Evolutionary conservation across 768 basidiomycete species (phyloP), one percentile per base, ranked within the genome.

Genomic region (Pisolithus tinctorius): DNA sequence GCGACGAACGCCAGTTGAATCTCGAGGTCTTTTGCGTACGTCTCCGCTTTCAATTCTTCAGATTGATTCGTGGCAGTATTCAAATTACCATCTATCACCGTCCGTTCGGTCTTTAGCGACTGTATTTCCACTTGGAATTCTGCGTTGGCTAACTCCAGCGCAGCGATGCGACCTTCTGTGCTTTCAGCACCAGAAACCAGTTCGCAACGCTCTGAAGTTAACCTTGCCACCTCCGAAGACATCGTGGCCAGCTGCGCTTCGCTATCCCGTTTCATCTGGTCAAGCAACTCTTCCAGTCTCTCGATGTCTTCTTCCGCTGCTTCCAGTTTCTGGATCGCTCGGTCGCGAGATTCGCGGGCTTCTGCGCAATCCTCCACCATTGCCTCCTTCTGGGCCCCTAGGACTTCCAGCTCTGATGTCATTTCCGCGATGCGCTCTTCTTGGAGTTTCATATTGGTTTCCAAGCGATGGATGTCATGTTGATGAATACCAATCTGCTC

Each of bases 311-410:
- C 76, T 58, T 90, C 88, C 52, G 83, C 63, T n/a, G 64, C 67
- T 50, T 90, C 89, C 26, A 77, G 64, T 52, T 69, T 71, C 49
- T 62, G 60, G 40, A 82, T 62, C 4, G 87, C 84, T 25, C 75
- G 74, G 63, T 92, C 84, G 34, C 89, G 74, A 20, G 83, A 79
- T 49, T 84, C 84, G 48, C 89, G 74, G 2, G 86, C 87, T 49
- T 84, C 81, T 4, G 83, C 83, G 59, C 89, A 91, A 61, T 92
- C 89, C 55, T 90, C 88, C 0, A 91, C 79, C 85, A 92, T 88
- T 2, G 86, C 82, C 50, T 81, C 80, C 63, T 84, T 88, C 71
- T 89, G 79, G 4, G 80, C 75, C 20, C 69, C 72, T 52, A 83
- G 70, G 54, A 77, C 77, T 59, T 88, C 88, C 51, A 88, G 64